Percentiles rank a stretch among this genome's conserved stretches.
Conservation (phyloP, 495 filamentous ascomycete genomes). For the Cudoniella acicularis region DNA sequence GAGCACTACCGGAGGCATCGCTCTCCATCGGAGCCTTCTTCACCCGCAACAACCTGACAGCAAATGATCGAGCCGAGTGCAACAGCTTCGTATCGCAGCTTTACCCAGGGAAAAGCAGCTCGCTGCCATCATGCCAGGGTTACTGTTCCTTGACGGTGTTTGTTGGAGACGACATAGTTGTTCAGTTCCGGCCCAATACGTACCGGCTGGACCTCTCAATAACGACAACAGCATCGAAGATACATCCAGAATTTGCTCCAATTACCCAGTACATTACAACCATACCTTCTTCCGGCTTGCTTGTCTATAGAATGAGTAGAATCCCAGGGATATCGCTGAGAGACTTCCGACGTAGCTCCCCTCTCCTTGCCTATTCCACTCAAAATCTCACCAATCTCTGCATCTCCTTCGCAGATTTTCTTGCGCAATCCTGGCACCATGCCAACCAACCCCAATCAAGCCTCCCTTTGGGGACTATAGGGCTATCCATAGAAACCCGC, state of each 20-base stretch:
- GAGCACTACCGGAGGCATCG: neutral
- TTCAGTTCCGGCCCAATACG: constrained; percentile 47
- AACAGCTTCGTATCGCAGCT: constrained; percentile 6
- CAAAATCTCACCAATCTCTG: constrained; percentile 33
- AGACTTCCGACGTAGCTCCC: constrained; percentile 25
- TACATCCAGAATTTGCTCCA: constrained; percentile 39
- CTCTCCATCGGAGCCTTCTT: constrained; percentile 20
- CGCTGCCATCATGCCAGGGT: constrained; percentile 40
- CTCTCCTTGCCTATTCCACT: neutral
- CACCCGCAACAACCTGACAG: constrained; percentile 11
- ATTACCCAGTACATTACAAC: constrained; percentile 22
- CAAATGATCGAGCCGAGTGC: constrained; percentile 14
- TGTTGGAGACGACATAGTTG: constrained; percentile 32
- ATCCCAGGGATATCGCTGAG: constrained; percentile 38
- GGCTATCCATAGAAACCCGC: constrained; percentile 33
- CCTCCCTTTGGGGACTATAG: constrained; percentile 27
- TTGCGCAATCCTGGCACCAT: constrained; percentile 34
- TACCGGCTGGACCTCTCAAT: constrained; percentile 40
- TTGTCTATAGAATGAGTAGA: constrained; percentile 39
- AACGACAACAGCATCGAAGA: constrained; percentile 32
- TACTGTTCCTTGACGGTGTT: constrained; percentile 51
- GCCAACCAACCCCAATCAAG: neutral
- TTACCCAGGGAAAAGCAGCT: constrained; percentile 15
- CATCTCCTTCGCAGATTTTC: constrained; percentile 39
- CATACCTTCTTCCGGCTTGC: constrained; percentile 22